Percentiles rank a stretch among this genome's conserved stretches.
Evolutionary conservation across 2,329 filamentous ascomycete species (phyloP).

Genomic region (Hypoxylon sp.): DNA sequence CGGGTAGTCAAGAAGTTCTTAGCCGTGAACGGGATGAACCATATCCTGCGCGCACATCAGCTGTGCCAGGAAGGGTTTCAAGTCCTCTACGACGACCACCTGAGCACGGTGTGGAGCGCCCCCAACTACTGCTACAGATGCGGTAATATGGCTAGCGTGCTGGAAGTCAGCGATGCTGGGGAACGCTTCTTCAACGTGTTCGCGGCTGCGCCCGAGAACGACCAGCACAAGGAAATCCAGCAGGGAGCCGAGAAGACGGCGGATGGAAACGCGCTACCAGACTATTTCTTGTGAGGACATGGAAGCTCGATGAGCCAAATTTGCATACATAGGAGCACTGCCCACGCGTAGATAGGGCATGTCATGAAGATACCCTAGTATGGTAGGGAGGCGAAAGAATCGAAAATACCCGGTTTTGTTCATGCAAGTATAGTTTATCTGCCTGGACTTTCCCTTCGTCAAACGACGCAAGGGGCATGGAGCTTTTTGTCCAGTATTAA

Average conservation of each 20-base stretch:
- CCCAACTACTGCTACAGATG: conserved; percentile 97
- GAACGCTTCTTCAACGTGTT: conserved; percentile 98
- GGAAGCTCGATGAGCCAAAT: not conserved
- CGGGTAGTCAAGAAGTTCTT: conserved; percentile 99
- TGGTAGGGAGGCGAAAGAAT: conserved; percentile 3
- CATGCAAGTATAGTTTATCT: conserved; percentile 19
- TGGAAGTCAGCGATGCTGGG: conserved; percentile 93
- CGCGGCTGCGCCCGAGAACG: conserved; percentile 95
- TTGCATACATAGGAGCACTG: not conserved
- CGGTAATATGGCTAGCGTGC: conserved; percentile 95
- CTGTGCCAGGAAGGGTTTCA: conserved; percentile 98
- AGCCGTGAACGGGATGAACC: conserved; percentile 96
- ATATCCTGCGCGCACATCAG: conserved; percentile 98
- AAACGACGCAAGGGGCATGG: conserved; percentile 13
- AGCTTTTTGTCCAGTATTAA: conserved; percentile 8
- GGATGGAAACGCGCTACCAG: conserved; percentile 73
- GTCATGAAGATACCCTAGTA: conserved; percentile 18
- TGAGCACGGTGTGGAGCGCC: conserved; percentile 98
- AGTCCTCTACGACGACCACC: conserved; percentile 91
- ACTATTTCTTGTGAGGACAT: conserved; percentile 73
- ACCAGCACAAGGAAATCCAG: conserved; percentile 87
- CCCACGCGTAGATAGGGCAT: conserved; percentile 1
- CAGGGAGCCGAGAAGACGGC: conserved; percentile 78
- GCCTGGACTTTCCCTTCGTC: conserved; percentile 7
- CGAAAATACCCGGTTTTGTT: conserved; percentile 34